Evolutionary conservation across 23 red algal genomes (phyloP), one percentile per base, ranked within the genome.

Genomic region (Gracilaria domingensis): DNA sequence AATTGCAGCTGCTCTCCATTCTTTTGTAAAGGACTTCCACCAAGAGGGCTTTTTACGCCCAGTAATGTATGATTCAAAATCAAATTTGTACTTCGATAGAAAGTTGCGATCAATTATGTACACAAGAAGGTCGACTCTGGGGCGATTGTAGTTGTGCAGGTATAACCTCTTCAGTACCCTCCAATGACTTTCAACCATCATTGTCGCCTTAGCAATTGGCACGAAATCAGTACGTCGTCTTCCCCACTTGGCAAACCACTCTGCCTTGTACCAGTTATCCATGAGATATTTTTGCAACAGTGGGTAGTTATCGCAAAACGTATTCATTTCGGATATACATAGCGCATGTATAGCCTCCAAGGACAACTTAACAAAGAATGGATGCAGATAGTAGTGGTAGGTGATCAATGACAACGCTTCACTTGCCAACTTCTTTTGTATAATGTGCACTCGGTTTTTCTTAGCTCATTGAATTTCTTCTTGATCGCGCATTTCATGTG

Each of bases 11-110:
- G 21, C 12, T 21, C 18, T 72, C 32, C 66, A 72, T 20, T 35
- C 14, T 14, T 25, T 72, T 21, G 14, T 12, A 72, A 80, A 80
- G 2, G 12, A 12, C 20, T 51, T 42, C 75, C 75, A 80, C 75
- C 75, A 80, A 23, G 12, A 48, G 7, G 75, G 40, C 48, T 80
- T 80, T n/a, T 80, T 80, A 17, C 38, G 29, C 37, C 72, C 72
- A 7, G 26, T 9, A 25, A 42, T 9, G 8, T 35, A 26, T 8
- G 37, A 4, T 35, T 78, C n/a, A 37, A 35, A 78, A 37, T 78
- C 72, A 28, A 26, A 47, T 9, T 8, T 4, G 37, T 42, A 78
- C 40, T 78, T 78, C 4, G 30, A 35, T 37, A 78, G 37, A 8
- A 78, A 25, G n/a, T 37, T 78, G 5, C 34, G 5, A 17, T 78